Evolutionary conservation across 2,329 filamentous ascomycete species (phyloP).

Genomic region (Claviceps africana): DNA sequence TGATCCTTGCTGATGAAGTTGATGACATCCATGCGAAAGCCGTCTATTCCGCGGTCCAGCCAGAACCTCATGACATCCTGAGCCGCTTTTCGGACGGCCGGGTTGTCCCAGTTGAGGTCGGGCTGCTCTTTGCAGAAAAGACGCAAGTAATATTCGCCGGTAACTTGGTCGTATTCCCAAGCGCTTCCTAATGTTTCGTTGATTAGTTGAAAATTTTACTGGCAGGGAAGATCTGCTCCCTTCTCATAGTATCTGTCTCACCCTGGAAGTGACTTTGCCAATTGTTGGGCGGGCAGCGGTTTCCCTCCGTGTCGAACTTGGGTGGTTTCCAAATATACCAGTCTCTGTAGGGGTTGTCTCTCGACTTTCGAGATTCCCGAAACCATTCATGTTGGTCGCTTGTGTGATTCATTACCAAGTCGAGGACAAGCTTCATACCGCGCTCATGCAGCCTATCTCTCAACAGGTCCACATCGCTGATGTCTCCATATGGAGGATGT

Average conservation of each 20-base stretch:
- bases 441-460: constrained; percentile 46
- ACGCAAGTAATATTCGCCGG: constrained; percentile 45
- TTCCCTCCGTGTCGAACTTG: constrained; percentile 40
- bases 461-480: constrained; percentile 51
- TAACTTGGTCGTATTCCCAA: constrained; percentile 36
- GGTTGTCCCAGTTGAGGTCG: constrained; percentile 67
- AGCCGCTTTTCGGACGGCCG: constrained; percentile 47
- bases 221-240: not conserved
- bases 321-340: constrained; percentile 56
- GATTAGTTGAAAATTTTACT: not conserved
- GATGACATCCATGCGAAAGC: constrained; percentile 54
- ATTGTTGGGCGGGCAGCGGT: constrained; percentile 47
- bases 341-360: constrained; percentile 39
- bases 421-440: constrained; percentile 56
- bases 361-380: constrained; percentile 37
- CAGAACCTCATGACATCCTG: constrained; percentile 61
- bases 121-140: constrained; percentile 60
- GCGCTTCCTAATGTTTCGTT: constrained; percentile 15
- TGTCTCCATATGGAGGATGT: constrained; percentile 50
- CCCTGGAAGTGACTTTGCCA: constrained; percentile 31
- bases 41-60: constrained; percentile 53
- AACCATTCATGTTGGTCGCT: constrained; percentile 44
- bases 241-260: constrained; percentile 2
- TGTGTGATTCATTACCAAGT: constrained; percentile 64
- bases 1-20: constrained; percentile 53